Base-by-base conservation (phyloP, 768 basidiomycete genomes). In the Amanita subjunquillea region DNA sequence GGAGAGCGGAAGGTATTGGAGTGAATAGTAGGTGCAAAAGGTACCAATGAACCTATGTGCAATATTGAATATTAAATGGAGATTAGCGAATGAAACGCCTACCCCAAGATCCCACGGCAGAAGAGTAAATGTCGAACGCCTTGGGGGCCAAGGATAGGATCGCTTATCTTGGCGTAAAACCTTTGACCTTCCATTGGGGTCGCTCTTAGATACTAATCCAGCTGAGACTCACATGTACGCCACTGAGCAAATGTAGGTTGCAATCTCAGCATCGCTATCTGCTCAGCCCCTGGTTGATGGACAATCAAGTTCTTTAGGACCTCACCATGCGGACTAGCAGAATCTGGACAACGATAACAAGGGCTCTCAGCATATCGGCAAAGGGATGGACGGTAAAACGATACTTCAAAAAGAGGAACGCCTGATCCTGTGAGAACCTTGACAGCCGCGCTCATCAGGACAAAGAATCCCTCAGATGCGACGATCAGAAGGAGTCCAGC, bases 21-120 rank as follows among this genome's bases (percentile, higher is more conserved):
- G 67, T 1, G 86, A 80, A 59, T 79, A 85, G 62, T 85, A 87
- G n/a, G 78, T 68, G 12, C 82, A 80, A 51, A 79, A 79, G 6
- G 89, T 64, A 2, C 83, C 58, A 92, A 74, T 64, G 83, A 87
- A 63, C 81, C 85, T 88, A 23, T n/a, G n/a, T n/a, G n/a, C n/a
- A n/a, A n/a, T n/a, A n/a, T n/a, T n/a, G n/a, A n/a, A n/a, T n/a
- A n/a, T n/a, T n/a, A n/a, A 36, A 48, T 23, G 20, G 5, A 20
- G 44, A 49, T 72, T 7, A 91, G 66, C 1, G 86, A 80, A 60
- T 79, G 84, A 63, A 15, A 78, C 68, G 13, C 82, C 80, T 53
- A 85, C 78, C 87, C 87, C 17, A 73, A 66, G 52, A 85, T 65
- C 0, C 87, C 87, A 55, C 88, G 69, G 10, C 73, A 63, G 1